A percentile compares a stretch with the other conserved stretches of the same genome.
These are phyloP conservation scores for Coemansia sp. DNA, from an alignment of 192 early-diverging fungal species.

Conservation along the genomic window DNA sequence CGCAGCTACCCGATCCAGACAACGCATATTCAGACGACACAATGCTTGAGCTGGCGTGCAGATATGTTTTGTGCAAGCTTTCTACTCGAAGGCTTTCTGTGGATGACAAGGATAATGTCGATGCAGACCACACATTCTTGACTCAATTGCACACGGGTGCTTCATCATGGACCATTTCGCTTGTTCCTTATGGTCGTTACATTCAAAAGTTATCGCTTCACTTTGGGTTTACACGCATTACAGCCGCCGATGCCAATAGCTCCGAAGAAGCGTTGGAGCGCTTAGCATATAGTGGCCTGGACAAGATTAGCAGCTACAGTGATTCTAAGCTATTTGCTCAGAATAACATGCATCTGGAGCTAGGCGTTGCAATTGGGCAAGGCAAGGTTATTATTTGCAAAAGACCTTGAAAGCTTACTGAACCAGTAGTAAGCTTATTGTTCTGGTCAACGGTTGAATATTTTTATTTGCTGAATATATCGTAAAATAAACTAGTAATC, in stretches of 20 bases:
- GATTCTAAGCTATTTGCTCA: not conserved
- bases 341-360: not conserved
- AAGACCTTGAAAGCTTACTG: too few species aligned
- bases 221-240: not conserved
- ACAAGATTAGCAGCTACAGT: not conserved
- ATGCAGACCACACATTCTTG: not conserved
- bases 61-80: conserved; percentile 1
- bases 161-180: not conserved
- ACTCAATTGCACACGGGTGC: not conserved
- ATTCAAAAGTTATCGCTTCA: not conserved
- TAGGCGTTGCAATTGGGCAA: not conserved
- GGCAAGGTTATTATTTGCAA: not conserved
- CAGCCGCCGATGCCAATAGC: not conserved
- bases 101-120: not conserved
- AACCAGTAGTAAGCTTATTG: too few species aligned
- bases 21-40: not conserved
- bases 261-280: not conserved
- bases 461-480: too few species aligned
- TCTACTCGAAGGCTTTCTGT: not conserved
- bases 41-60: not conserved
- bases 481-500: too few species aligned
- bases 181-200: not conserved
- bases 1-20: not conserved
- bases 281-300: not conserved
- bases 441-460: too few species aligned